A percentile compares a stretch with the other conserved stretches of the same genome.
phyloP scores from a whole-genome alignment of 345 rosid species.

The Bruguiera parviflora region DNA sequence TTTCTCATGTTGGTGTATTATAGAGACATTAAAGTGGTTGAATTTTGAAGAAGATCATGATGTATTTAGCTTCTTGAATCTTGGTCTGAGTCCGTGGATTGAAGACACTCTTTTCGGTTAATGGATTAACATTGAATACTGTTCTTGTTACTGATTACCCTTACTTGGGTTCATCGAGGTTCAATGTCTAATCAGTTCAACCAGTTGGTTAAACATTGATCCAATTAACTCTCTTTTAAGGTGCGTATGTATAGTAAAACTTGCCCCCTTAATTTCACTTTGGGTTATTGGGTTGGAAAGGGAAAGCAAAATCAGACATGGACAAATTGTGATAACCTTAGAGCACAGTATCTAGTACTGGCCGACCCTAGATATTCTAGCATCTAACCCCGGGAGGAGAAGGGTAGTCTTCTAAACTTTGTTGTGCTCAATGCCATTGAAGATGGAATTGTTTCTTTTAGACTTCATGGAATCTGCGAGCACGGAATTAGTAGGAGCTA shows the following conservation, averaged over 20 bases:
- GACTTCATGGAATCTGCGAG: background rate
- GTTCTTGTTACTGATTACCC: too few relatives aligned
- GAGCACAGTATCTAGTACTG: conserved; percentile 93
- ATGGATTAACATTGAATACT: too few relatives aligned
- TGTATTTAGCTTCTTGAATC: background rate
- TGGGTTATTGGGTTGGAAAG: conserved; percentile 78
- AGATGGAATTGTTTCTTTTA: too few relatives aligned
- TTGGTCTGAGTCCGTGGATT: background rate
- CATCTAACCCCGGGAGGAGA: conserved; percentile 42
- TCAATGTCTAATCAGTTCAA: too few relatives aligned
- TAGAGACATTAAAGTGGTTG: background rate
- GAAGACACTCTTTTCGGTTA: background rate
- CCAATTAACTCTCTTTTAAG: conserved; percentile 35
- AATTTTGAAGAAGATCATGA: background rate
- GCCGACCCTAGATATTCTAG: conserved; percentile 80
- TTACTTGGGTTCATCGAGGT: too few relatives aligned
- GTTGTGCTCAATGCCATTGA: background rate
- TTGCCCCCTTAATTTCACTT: conserved; percentile 80
- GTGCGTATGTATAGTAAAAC: conserved; percentile 63
- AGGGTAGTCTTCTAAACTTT: conserved; percentile 29
- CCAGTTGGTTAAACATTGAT: background rate
- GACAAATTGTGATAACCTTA: conserved; percentile 52
- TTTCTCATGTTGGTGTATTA: background rate
- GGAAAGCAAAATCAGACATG: conserved; percentile 47
- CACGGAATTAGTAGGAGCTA: conserved; percentile 34